Percentiles rank a stretch among this genome's conserved stretches.
Evolutionary conservation across 129 eudicot species (phyloP).

Genomic region (sunflower (Helianthus annuus)): DNA sequence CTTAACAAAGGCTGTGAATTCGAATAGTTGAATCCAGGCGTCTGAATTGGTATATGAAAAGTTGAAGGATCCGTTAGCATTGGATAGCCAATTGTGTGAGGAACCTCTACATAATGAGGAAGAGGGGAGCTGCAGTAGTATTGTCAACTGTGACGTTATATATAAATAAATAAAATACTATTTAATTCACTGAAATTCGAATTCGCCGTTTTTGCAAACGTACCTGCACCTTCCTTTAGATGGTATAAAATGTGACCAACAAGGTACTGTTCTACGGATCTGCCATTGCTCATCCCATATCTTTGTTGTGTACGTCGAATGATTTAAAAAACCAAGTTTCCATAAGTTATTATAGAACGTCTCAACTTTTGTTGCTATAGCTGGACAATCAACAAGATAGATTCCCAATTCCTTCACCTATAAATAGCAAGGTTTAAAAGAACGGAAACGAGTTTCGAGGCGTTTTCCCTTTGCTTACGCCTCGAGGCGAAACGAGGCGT

Average conservation of each 20-base stretch:
- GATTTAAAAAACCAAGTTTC: slow-evolving; percentile 71
- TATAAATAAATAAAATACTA: background rate
- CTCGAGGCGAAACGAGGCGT: too few species aligned
- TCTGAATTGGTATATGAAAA: slow-evolving; percentile 46
- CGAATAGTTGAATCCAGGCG: slow-evolving; percentile 65
- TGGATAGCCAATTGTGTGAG: slow-evolving; percentile 75
- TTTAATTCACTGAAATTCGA: background rate
- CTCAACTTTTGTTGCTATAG: slow-evolving; percentile 52
- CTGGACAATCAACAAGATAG: slow-evolving; percentile 73
- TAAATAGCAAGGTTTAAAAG: too few species aligned
- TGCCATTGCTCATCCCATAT: slow-evolving; percentile 87
- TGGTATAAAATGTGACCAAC: slow-evolving; percentile 76
- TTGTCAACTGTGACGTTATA: background rate
- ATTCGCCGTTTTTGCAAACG: slow-evolving; percentile 6
- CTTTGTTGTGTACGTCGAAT: slow-evolving; percentile 50
- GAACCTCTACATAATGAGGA: slow-evolving; percentile 57
- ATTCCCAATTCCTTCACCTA: slow-evolving; percentile 89
- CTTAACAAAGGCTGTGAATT: slow-evolving; percentile 40
- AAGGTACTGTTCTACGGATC: slow-evolving; percentile 68
- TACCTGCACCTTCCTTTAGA: slow-evolving; percentile 72
- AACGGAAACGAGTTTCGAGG: too few species aligned
- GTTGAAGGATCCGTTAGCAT: slow-evolving; percentile 51
- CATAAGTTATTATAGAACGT: slow-evolving; percentile 67
- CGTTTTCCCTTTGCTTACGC: too few species aligned
- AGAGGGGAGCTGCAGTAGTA: slow-evolving; percentile 67